phyloP scores from a whole-genome alignment of 352 stramenopile genomes.

The Globisporangium alternatum region DNA sequence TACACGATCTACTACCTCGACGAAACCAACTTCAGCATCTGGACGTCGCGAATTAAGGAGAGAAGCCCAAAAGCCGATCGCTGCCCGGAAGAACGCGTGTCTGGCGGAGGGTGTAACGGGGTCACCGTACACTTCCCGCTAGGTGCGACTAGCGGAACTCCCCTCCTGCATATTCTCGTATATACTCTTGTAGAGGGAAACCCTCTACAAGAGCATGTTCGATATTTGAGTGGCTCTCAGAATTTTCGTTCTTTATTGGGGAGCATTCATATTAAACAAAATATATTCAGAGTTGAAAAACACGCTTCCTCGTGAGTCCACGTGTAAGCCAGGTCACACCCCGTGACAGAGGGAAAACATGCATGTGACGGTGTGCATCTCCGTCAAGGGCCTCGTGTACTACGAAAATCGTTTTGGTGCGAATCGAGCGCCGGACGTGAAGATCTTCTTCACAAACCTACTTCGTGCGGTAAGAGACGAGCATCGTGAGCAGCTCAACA shows the following conservation, averaged over 20 bases:
- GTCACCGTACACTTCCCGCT: constrained; percentile 1
- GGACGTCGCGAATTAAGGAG: neutral
- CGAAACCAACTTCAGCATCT: constrained; percentile 25
- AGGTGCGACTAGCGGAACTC: too few species aligned
- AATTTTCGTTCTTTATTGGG: too few species aligned
- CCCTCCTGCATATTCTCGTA: constrained; percentile 2
- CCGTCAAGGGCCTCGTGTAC: constrained; percentile 7
- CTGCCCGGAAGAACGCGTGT: constrained; percentile 7
- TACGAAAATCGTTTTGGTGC: constrained; percentile 11
- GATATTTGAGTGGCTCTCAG: constrained; percentile 2
- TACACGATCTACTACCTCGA: constrained; percentile 19
- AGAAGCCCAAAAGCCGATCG: neutral
- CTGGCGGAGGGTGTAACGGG: constrained; percentile 8
- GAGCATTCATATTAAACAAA: too few species aligned
- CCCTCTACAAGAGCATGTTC: constrained; percentile 1
- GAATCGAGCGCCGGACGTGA: neutral
- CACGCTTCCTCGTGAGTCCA: too few species aligned
- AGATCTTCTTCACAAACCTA: neutral
- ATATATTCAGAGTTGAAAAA: too few species aligned
- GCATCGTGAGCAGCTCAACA: neutral
- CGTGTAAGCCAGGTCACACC: too few species aligned
- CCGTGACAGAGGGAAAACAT: constrained; percentile 12
- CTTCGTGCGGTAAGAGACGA: neutral
- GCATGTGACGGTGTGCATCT: constrained; percentile 19
- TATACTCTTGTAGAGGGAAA: neutral